Evolutionary conservation across 2,329 filamentous ascomycete species (phyloP).

Genomic region (Colletotrichum phormii): DNA sequence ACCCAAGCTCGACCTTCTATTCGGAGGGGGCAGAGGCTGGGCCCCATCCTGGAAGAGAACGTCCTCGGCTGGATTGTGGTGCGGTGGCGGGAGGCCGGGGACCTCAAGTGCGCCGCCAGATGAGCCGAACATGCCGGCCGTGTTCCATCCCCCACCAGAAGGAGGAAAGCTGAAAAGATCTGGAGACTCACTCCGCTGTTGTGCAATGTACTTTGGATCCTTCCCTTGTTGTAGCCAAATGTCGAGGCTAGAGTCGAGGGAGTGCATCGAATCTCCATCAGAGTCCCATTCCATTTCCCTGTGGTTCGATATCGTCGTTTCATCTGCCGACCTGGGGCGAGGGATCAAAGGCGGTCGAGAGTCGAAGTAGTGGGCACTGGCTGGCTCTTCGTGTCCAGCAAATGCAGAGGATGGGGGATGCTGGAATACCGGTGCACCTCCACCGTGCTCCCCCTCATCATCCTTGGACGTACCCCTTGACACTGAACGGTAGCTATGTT

Average conservation of each 20-base stretch:
- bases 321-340: slow-evolving; percentile 60
- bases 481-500: slow-evolving; percentile 47
- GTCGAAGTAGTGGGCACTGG: slow-evolving; percentile 43
- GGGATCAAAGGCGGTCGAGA: slow-evolving; percentile 46
- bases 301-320: slow-evolving; percentile 55
- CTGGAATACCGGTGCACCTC: slow-evolving; percentile 40
- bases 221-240: slow-evolving; percentile 64
- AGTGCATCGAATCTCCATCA: slow-evolving; percentile 55
- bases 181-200: slow-evolving; percentile 51
- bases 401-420: slow-evolving; percentile 48
- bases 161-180: slow-evolving; percentile 67
- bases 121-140: slow-evolving; percentile 58
- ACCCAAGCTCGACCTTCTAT: slow-evolving; percentile 65
- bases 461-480: slow-evolving; percentile 42
- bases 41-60: slow-evolving; percentile 49
- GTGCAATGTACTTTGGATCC: slow-evolving; percentile 54
- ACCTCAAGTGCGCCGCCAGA: slow-evolving; percentile 45
- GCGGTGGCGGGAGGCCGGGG: slow-evolving; percentile 44
- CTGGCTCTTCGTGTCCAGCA: slow-evolving; percentile 43
- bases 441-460: slow-evolving; percentile 32
- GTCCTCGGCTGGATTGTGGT: slow-evolving; percentile 55
- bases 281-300: slow-evolving; percentile 57
- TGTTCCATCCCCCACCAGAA: slow-evolving; percentile 57
- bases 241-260: slow-evolving; percentile 63
- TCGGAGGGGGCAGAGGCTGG: slow-evolving; percentile 59